phyloP scores from a whole-genome alignment of 306 rosid species.

The Alnus rubra region DNA sequence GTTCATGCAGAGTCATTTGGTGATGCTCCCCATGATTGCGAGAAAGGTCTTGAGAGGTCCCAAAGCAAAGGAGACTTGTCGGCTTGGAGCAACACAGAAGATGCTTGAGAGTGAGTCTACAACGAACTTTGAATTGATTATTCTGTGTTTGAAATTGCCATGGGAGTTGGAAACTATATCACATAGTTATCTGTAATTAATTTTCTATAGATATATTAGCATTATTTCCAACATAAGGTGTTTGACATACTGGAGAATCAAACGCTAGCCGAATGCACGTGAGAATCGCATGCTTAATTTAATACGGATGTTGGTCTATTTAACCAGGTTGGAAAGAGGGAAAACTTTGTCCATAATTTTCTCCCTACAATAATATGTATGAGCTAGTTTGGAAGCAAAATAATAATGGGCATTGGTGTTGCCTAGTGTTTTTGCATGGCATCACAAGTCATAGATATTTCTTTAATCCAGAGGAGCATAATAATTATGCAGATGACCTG shows the following conservation, averaged over 20 bases:
- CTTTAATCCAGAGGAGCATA: not conserved
- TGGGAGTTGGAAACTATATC: conserved; percentile 22
- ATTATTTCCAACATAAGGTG: not conserved
- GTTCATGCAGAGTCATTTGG: conserved; percentile 33
- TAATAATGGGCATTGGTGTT: not conserved
- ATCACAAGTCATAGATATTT: not conserved
- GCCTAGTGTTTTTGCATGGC: not conserved
- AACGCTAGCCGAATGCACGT: too few species aligned
- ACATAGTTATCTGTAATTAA: too few species aligned
- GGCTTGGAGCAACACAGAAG: conserved; percentile 50
- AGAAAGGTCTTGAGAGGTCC: conserved; percentile 43
- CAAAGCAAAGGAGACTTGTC: conserved; percentile 40
- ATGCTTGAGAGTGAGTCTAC: conserved; percentile 36
- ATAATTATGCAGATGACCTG: conserved; percentile 12
- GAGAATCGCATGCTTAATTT: too few species aligned
- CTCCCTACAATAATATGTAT: too few species aligned
- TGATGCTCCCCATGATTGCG: conserved; percentile 40
- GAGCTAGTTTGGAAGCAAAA: not conserved
- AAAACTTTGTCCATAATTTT: too few species aligned
- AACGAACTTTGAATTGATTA: conserved; percentile 31
- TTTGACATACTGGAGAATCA: too few species aligned
- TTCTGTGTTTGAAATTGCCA: conserved; percentile 3
- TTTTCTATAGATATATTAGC: not conserved
- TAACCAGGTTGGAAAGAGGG: too few species aligned
- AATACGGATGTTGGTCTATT: too few species aligned